phyloP scores from a whole-genome alignment of 768 basidiomycete species.

The Ramaria sp. region DNA sequence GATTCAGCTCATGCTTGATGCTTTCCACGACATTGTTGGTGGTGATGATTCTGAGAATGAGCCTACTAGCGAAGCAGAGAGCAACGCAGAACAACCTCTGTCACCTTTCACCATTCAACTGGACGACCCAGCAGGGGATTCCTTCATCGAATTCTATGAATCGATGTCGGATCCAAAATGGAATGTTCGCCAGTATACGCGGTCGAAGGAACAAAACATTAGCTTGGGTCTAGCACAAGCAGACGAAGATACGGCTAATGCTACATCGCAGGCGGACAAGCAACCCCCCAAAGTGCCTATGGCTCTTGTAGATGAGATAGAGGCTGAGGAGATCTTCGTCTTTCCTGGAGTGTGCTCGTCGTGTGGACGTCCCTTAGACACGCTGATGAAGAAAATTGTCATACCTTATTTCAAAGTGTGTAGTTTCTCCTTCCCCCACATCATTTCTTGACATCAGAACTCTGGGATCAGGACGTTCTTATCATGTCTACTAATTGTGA shows the following conservation, averaged over 20 bases:
- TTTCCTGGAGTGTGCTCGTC: constrained; percentile 86
- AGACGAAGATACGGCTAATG: constrained; percentile 26
- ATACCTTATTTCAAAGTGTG: constrained; percentile 96
- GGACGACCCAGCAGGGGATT: constrained; percentile 92
- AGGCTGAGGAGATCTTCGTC: constrained; percentile 62
- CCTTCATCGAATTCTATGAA: constrained; percentile 86
- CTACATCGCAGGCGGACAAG: constrained; percentile 14
- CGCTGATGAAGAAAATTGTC: constrained; percentile 90
- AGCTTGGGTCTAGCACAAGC: constrained; percentile 58
- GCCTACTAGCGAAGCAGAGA: constrained; percentile 19
- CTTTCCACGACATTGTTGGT: constrained; percentile 51
- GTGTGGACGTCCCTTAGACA: constrained; percentile 74
- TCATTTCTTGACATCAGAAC: background rate
- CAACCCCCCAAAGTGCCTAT: constrained; percentile 15
- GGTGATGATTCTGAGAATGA: constrained; percentile 38
- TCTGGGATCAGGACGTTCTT: constrained; percentile 63
- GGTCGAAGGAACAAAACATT: constrained; percentile 74
- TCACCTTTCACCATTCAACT: constrained; percentile 73
- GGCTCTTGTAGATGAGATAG: constrained; percentile 38
- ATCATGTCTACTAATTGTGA: constrained; percentile 99
- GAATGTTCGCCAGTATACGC: constrained; percentile 73
- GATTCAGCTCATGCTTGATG: constrained; percentile 66
- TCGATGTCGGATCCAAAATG: constrained; percentile 89
- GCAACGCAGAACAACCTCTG: constrained; percentile 35
- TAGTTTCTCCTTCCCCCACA: background rate